phyloP scores from a whole-genome alignment of 345 rosid species.

The Populus davidiana region DNA sequence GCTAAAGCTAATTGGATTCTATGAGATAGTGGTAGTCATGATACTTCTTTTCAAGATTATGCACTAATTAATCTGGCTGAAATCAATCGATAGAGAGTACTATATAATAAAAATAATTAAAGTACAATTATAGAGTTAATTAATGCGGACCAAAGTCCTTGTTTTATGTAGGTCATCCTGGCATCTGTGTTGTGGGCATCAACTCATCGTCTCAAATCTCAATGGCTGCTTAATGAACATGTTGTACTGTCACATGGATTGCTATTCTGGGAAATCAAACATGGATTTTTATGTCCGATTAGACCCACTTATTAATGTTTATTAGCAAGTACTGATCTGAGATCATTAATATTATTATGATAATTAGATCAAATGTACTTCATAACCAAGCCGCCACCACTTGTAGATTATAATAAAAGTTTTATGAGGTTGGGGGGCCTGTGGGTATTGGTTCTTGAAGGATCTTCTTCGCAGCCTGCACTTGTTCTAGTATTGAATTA shows the following conservation, averaged over 20 bases:
- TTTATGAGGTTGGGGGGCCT: not conserved
- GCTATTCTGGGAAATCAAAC: too few species aligned
- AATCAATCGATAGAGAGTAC: not conserved
- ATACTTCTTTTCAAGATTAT: not conserved
- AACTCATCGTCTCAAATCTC: too few species aligned
- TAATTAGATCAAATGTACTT: too few species aligned
- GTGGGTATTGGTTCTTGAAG: not conserved
- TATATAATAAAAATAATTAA: not conserved
- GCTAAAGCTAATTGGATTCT: not conserved
- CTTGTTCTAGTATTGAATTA: not conserved
- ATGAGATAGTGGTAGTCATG: not conserved
- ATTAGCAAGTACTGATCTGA: too few species aligned
- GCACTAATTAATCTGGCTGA: not conserved
- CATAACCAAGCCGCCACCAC: not conserved
- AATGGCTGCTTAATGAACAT: too few species aligned
- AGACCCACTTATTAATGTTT: too few species aligned
- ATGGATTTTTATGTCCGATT: too few species aligned
- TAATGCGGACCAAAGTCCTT: not conserved
- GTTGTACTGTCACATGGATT: too few species aligned
- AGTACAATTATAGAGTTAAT: not conserved
- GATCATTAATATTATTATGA: too few species aligned
- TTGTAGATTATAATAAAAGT: not conserved
- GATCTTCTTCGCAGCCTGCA: constrained; percentile 6
- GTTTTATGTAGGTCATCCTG: not conserved
- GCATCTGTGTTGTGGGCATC: too few species aligned